Evolutionary conservation across 805 yeast genomes (phyloP).

Genomic region (Yarrowia phangngaensis): DNA sequence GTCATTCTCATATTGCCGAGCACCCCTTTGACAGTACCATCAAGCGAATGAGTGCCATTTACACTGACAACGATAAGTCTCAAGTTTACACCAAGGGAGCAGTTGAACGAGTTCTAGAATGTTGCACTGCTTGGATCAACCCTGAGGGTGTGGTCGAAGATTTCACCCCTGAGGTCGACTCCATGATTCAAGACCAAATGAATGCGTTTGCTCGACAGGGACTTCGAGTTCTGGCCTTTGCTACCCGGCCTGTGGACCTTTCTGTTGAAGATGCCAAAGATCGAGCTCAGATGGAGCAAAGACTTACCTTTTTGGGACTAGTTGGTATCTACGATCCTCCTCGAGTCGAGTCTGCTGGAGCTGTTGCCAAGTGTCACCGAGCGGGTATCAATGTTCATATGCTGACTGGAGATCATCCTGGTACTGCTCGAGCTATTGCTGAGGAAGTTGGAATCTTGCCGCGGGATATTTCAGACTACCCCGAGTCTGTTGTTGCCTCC

Average conservation of each 20-base stretch:
- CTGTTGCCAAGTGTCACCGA: constrained; percentile 61
- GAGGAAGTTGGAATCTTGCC: constrained; percentile 77
- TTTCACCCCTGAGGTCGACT: constrained; percentile 38
- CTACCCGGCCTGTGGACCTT: constrained; percentile 43
- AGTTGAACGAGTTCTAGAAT: constrained; percentile 60
- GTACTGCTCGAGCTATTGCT: constrained; percentile 75
- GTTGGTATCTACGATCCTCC: constrained; percentile 83
- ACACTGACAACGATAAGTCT: too few relatives aligned
- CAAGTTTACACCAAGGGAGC: constrained; percentile 74
- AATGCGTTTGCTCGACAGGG: constrained; percentile 60
- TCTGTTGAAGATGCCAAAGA: constrained; percentile 31
- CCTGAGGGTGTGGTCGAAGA: constrained; percentile 32
- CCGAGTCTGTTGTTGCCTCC: constrained; percentile 50
- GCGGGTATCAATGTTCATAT: constrained; percentile 79
- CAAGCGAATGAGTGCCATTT: too few relatives aligned
- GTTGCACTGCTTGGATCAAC: constrained; percentile 55
- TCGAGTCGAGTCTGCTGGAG: constrained; percentile 59
- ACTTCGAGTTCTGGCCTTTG: constrained; percentile 69
- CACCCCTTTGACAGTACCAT: too few relatives aligned
- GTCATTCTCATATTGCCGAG: constrained; percentile 53
- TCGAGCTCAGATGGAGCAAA: constrained; percentile 50
- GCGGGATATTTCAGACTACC: constrained; percentile 52
- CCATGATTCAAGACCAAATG: constrained; percentile 52
- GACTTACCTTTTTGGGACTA: constrained; percentile 58
- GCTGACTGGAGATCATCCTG: constrained; percentile 80